Percentiles rank a stretch among this genome's conserved stretches.
phyloP scores from a whole-genome alignment of 768 basidiomycete genomes.

The Hortiboletus flavorubellus region DNA sequence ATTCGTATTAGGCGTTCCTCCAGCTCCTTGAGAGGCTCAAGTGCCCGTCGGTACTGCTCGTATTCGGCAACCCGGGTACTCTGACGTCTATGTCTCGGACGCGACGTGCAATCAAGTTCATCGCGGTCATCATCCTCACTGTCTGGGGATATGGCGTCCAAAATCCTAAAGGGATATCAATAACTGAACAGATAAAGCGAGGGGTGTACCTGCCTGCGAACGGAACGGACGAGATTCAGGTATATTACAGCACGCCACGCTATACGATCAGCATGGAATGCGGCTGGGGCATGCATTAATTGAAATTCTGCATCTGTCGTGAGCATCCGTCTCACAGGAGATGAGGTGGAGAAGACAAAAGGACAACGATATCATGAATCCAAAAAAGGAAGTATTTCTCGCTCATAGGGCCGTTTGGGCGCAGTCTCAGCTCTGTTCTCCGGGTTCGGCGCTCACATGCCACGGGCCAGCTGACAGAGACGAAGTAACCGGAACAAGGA shows the following conservation, averaged over 20 bases:
- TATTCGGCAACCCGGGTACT: conserved; percentile 53
- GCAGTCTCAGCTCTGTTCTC: conserved; percentile 2
- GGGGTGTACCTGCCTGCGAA: conserved; percentile 54
- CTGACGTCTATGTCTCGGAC: conserved; percentile 40
- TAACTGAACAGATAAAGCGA: background rate
- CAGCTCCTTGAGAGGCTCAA: conserved; percentile 67
- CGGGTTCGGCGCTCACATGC: background rate
- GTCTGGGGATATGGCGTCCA: conserved; percentile 71
- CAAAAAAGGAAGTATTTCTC: conserved; percentile 5
- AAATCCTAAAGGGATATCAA: conserved; percentile 46
- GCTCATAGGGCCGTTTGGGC: background rate
- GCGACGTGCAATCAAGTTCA: conserved; percentile 49
- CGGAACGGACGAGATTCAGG: conserved; percentile 80
- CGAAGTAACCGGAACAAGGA: background rate
- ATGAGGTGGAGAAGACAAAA: background rate
- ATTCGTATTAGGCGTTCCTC: conserved; percentile 67
- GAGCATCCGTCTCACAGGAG: conserved; percentile 10
- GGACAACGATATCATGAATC: conserved; percentile 1
- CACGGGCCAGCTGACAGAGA: background rate
- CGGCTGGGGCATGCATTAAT: conserved; percentile 70
- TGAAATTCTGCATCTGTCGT: conserved; percentile 64
- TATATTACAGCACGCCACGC: conserved; percentile 89
- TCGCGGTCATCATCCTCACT: conserved; percentile 55
- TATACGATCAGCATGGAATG: conserved; percentile 75
- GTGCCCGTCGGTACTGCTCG: conserved; percentile 55